A percentile compares a stretch with the other conserved stretches of the same genome.
phyloP scores from a whole-genome alignment of 768 basidiomycete genomes.

The Leccinum disarticulatum region DNA sequence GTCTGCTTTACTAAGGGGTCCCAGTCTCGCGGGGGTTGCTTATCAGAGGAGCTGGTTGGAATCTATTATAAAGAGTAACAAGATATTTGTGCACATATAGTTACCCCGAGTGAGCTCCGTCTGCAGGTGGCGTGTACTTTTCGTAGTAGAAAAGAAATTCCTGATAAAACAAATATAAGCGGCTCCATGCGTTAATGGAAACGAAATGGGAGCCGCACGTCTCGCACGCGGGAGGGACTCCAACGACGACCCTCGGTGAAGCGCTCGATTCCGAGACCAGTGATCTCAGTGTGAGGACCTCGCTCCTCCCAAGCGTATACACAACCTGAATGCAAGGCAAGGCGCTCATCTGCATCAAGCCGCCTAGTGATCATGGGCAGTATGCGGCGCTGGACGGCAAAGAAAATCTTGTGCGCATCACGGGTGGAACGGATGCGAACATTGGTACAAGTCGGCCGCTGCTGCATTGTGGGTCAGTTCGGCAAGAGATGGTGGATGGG shows the following conservation, averaged over 20 bases:
- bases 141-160: conserved; percentile 88
- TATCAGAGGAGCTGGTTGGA: conserved; percentile 39
- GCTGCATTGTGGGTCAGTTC: conserved; percentile 47
- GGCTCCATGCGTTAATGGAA: conserved; percentile 1
- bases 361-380: conserved; percentile 76
- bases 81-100: conserved; percentile 11
- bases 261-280: conserved; percentile 78
- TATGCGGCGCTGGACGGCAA: conserved; percentile 59
- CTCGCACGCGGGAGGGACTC: conserved; percentile 82
- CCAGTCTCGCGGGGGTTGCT: conserved; percentile 58
- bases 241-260: conserved; percentile 84
- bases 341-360: conserved; percentile 74
- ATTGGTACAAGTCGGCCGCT: conserved; percentile 64
- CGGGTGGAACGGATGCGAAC: conserved; percentile 73
- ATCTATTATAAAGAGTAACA: conserved; percentile 8
- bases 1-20: conserved; percentile 80
- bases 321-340: conserved; percentile 44
- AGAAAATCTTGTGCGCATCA: conserved; percentile 82
- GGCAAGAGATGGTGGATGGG: conserved; percentile 15
- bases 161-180: conserved; percentile 38
- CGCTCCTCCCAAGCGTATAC: conserved; percentile 74
- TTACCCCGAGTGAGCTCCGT: conserved; percentile 45
- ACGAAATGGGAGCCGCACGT: conserved; percentile 48
- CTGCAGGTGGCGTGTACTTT: conserved; percentile 54
- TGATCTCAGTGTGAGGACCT: conserved; percentile 69